These are phyloP conservation scores for Aaosphaeria pasadenensis DNA, from an alignment of 2,329 filamentous ascomycete species.

Conservation along the genomic window DNA sequence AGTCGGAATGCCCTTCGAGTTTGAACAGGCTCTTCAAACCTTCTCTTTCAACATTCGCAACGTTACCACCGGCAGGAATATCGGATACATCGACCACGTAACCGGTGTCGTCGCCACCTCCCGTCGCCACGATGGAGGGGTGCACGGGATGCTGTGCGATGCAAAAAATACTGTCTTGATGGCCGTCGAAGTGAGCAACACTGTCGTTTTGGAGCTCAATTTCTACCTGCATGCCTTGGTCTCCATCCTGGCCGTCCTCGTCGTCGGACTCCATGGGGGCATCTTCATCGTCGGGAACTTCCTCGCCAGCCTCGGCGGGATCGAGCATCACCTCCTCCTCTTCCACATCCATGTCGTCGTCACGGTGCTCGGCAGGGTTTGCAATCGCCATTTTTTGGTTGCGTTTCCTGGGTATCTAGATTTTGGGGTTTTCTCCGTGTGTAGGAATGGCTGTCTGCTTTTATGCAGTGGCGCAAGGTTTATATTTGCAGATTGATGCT, in stretches of 20 bases:
- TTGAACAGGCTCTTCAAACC: constrained; percentile 66
- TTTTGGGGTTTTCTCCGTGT: no score
- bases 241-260: constrained; percentile 42
- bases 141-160: constrained; percentile 88
- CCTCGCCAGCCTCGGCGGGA: constrained; percentile 74
- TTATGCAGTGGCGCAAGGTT: no score
- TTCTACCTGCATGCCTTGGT: constrained; percentile 59
- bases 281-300: constrained; percentile 66
- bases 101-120: constrained; percentile 80
- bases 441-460: no score
- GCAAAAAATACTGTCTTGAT: constrained; percentile 90
- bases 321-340: constrained; percentile 71
- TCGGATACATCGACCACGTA: constrained; percentile 81
- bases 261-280: constrained; percentile 79
- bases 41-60: constrained; percentile 44
- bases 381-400: no score
- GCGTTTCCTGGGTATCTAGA: no score
- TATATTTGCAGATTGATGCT: constrained; percentile 9
- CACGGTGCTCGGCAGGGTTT: no score
- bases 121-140: constrained; percentile 77
- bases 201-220: constrained; percentile 88
- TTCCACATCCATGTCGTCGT: constrained; percentile 41
- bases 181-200: constrained; percentile 83
- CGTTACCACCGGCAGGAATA: constrained; percentile 49
- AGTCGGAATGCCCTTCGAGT: constrained; percentile 89